Evolutionary conservation across 2,329 filamentous ascomycete genomes (phyloP).

Genomic region (Sporothrix inflata): DNA sequence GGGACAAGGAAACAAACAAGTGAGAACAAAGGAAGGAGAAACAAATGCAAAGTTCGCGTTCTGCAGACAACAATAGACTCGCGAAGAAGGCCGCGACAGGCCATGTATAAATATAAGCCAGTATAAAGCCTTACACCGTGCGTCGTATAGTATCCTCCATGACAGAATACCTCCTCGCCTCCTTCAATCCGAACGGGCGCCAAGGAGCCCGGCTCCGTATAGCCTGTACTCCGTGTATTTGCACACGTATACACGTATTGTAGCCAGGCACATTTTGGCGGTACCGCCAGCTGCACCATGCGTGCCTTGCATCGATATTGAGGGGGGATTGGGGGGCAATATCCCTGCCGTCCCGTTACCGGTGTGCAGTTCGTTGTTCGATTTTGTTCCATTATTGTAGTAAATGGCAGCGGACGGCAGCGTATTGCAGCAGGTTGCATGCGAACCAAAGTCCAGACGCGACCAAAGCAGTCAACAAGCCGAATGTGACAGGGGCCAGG

Average conservation of each 20-base stretch:
- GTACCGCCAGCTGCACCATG: slow-evolving; percentile 1
- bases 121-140: no score
- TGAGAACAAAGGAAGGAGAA: no score
- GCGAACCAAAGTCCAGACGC: not conserved
- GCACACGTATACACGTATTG: no score
- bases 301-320: slow-evolving; percentile 9
- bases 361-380: not conserved
- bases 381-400: not conserved
- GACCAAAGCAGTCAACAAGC: not conserved
- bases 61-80: no score
- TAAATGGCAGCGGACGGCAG: not conserved
- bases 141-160: no score
- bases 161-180: not conserved
- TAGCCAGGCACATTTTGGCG: not conserved
- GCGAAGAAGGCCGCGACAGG: no score
- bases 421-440: not conserved
- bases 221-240: slow-evolving; percentile 1
- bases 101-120: no score
- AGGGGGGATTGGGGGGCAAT: not conserved
- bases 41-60: no score
- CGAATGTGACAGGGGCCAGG: not conserved
- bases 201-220: not conserved
- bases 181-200: slow-evolving; percentile 7
- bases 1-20: no score
- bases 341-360: not conserved